Evolutionary conservation across 441 rosid species (phyloP).

Genomic region (Erysimum cheiri): DNA sequence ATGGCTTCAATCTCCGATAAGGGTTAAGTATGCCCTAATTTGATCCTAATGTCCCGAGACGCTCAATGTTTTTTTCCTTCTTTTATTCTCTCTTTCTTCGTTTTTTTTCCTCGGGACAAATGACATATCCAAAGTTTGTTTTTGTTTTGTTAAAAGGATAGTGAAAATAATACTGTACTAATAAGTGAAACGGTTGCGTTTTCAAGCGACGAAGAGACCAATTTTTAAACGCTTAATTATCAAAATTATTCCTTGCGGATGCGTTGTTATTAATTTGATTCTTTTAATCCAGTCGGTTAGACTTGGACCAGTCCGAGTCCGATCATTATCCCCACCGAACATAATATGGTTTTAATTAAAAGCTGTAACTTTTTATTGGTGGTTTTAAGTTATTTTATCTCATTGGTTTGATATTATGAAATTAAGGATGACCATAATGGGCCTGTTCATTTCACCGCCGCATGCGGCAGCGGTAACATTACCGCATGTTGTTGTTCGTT

Average conservation of each 20-base stretch:
- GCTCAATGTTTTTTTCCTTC: neutral
- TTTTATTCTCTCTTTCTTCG: neutral
- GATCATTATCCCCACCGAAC: neutral
- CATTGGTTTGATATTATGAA: no score
- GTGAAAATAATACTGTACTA: no score
- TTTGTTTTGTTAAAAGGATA: no score
- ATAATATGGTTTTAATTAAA: neutral
- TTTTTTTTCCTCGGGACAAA: no score
- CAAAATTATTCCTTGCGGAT: neutral
- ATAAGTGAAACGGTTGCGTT: neutral
- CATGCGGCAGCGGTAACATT: no score
- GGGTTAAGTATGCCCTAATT: conserved; percentile 19
- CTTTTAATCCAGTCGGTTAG: neutral
- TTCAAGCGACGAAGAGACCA: neutral
- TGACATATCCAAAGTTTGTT: no score
- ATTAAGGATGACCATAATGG: no score
- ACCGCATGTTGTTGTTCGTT: no score
- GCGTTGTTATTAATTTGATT: no score
- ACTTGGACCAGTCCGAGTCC: neutral
- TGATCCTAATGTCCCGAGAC: conserved; percentile 4
- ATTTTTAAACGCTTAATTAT: neutral
- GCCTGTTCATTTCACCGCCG: no score
- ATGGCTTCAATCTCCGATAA: conserved; percentile 34
- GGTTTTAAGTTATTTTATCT: neutral
- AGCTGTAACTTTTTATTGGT: neutral